phyloP scores from a whole-genome alignment of 805 yeast genomes.

The Wickerhamiella bombiphila region DNA sequence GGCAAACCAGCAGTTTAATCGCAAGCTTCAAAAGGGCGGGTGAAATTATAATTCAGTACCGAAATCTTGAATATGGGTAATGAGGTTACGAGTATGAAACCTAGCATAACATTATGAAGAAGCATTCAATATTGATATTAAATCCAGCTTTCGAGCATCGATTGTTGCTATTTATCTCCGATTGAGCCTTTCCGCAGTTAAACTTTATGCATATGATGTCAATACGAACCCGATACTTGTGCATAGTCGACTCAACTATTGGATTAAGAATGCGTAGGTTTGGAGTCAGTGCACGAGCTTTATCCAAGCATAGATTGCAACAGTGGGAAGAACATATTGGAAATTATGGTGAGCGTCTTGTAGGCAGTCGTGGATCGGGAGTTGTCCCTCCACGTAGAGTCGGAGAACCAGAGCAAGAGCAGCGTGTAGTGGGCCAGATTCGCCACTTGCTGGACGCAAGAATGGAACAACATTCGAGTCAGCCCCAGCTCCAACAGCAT shows the following conservation, averaged over 20 bases:
- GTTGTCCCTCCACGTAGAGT: too few relatives aligned
- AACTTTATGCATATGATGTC: not conserved
- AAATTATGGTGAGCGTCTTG: slow-evolving; percentile 10
- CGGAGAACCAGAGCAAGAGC: slow-evolving; percentile 1
- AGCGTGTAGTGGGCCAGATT: slow-evolving; percentile 11
- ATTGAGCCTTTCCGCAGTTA: too few relatives aligned
- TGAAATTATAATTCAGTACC: too few relatives aligned
- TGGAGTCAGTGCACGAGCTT: not conserved
- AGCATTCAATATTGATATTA: too few relatives aligned
- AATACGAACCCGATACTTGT: too few relatives aligned
- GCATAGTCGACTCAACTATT: not conserved
- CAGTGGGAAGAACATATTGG: slow-evolving; percentile 12
- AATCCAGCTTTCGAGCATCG: too few relatives aligned
- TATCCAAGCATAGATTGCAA: slow-evolving; percentile 1
- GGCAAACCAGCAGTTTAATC: not conserved
- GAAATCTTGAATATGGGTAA: too few relatives aligned
- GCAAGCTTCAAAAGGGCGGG: too few relatives aligned
- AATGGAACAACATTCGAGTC: slow-evolving; percentile 11
- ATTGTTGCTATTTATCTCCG: too few relatives aligned
- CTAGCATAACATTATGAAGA: too few relatives aligned
- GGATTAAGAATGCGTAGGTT: not conserved
- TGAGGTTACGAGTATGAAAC: too few relatives aligned
- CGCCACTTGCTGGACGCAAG: slow-evolving; percentile 12
- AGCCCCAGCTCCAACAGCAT: slow-evolving; percentile 12
- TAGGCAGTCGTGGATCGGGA: too few relatives aligned